Base-by-base conservation (phyloP, 2,329 filamentous ascomycete species). In the Ophiosphaerella herpotricha region DNA sequence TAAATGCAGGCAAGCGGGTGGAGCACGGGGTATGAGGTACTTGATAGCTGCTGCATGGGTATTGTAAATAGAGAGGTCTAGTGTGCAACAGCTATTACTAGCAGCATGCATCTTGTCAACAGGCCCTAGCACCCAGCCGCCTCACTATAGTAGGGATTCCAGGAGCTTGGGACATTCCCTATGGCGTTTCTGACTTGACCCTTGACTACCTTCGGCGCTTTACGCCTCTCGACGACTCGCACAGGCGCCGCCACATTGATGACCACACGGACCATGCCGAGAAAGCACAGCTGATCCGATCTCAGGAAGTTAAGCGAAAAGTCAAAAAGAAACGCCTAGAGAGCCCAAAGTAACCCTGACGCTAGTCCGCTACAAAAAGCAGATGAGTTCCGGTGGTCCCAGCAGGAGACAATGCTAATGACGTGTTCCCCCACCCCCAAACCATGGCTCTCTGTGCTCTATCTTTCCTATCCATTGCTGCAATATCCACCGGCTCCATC, bases 181-280 rank as follows among this genome's bases (percentile, higher is more conserved):
- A 54, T 42, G 58, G 58, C 56, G 61, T 63, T 58, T 64, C 59
- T 61, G 60, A 67, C 63, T 66, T 65, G 61, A 61, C 63, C 61
- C 60, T 29, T 60, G 52, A 65, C 59, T 61, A 58, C 59, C 18
- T 54, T 57, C 57, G 44, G 56, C 58, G 61, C 66, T 64, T 61
- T 58, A 61, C 60, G 58, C 64, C 65, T 60, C 59, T 65, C 56
- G 56, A 63, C 58, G 56, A 63, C 58, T 67, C 63, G 66, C 63
- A 65, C 59, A 68, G 67, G 67, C 61, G 64, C 67, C 26, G 66
- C 66, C 66, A 69, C 68, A 64, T 61, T 61, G 57, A 63, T 60
- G 52, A 64, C 66, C 61, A 29, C 68, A 71, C 67, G 64, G 68
- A 65, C 67, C 67, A 63, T 48, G 40, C 36, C 52, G 32, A 54